A percentile compares a stretch with the other conserved stretches of the same genome.
Evolutionary conservation across 495 filamentous ascomycete genomes (phyloP).

Genomic region (Hypoxylon cercidicola): DNA sequence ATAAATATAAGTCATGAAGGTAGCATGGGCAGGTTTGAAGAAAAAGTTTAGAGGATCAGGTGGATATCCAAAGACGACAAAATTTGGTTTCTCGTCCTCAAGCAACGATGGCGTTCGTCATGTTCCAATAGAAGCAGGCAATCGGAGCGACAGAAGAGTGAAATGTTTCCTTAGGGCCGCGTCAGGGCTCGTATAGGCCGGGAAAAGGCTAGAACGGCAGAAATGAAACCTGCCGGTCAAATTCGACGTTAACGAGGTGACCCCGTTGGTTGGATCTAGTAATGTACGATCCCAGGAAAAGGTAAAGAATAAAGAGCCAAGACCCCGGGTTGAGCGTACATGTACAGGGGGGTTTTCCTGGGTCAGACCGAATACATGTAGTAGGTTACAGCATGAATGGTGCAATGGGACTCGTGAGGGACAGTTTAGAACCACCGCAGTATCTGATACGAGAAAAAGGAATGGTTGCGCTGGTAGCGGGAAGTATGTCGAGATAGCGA

Average conservation of each 20-base stretch:
- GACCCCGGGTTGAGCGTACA: conserved; percentile 31
- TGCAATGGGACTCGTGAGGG: conserved; percentile 29
- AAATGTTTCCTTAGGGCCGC: conserved; percentile 44
- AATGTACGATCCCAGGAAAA: conserved; percentile 45
- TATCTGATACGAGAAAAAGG: conserved; percentile 29
- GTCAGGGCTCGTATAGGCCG: conserved; percentile 46
- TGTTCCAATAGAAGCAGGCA: conserved; percentile 42
- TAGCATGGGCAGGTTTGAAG: conserved; percentile 23
- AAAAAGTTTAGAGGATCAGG: conserved; percentile 19
- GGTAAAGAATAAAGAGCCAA: conserved; percentile 45
- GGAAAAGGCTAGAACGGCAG: conserved; percentile 46
- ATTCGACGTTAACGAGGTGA: conserved; percentile 41
- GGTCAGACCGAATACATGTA: conserved; percentile 18
- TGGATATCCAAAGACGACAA: conserved; percentile 29
- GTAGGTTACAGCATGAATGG: conserved; percentile 38
- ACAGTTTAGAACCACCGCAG: conserved; percentile 18
- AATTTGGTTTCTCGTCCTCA: conserved; percentile 25
- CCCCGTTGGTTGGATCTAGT: conserved; percentile 47
- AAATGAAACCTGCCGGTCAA: conserved; percentile 50
- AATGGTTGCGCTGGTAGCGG: conserved; percentile 29
- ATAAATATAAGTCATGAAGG: conserved; percentile 44
- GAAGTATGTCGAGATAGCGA: conserved; percentile 42
- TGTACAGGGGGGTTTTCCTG: conserved; percentile 14
- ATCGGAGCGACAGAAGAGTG: conserved; percentile 35
- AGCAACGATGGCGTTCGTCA: conserved; percentile 39